These are phyloP conservation scores for Tarenaya hassleriana DNA, from an alignment of 345 rosid species.

Conservation along the genomic window DNA sequence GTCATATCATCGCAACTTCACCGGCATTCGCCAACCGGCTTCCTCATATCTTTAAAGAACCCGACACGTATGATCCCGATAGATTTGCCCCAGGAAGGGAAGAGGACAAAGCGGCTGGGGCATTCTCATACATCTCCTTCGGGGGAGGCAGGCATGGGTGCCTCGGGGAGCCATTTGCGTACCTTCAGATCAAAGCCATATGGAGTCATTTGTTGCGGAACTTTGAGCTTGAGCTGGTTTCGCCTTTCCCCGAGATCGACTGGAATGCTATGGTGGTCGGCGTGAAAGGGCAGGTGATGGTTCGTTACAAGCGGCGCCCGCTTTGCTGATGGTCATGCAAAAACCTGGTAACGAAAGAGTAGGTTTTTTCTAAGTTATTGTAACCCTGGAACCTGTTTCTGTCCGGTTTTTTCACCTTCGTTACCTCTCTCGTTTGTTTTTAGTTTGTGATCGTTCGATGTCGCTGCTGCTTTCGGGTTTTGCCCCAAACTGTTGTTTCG, in stretches of 20 bases:
- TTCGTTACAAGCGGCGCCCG: constrained; percentile 61
- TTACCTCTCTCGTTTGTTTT: not conserved
- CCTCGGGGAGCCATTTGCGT: constrained; percentile 96
- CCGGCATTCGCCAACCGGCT: constrained; percentile 97
- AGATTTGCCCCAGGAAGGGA: constrained; percentile 83
- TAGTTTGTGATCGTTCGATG: too few relatives aligned
- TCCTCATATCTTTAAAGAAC: constrained; percentile 66
- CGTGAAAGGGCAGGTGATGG: constrained; percentile 95
- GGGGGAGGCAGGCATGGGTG: constrained; percentile 99
- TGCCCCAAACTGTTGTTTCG: too few relatives aligned
- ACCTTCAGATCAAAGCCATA: constrained; percentile 95
- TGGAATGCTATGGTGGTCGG: constrained; percentile 99
- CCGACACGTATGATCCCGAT: constrained; percentile 78
- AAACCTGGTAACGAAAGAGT: not conserved
- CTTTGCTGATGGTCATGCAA: constrained; percentile 22
- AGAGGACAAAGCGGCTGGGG: constrained; percentile 86
- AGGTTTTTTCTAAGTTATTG: constrained; percentile 4
- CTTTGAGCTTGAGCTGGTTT: constrained; percentile 76
- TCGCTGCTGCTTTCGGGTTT: too few relatives aligned
- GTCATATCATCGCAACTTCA: constrained; percentile 89
- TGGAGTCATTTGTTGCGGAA: constrained; percentile 96
- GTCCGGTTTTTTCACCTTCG: not conserved
- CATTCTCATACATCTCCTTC: constrained; percentile 83
- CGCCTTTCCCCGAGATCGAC: constrained; percentile 95
- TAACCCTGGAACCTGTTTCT: not conserved